Evolutionary conservation across 257 asterid species (phyloP).

Genomic region (Paulownia fortunei): DNA sequence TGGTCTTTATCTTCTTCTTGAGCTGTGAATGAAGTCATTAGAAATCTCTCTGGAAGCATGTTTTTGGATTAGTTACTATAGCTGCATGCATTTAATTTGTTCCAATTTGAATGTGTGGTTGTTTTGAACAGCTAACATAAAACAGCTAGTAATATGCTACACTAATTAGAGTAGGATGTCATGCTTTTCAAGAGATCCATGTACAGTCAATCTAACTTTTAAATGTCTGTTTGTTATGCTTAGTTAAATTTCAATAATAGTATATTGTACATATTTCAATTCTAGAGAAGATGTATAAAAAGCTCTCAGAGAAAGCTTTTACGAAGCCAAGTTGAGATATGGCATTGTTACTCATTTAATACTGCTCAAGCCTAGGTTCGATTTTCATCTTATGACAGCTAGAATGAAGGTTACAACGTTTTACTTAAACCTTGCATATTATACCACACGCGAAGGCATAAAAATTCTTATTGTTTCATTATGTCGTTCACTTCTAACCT

Average conservation of each 20-base stretch:
- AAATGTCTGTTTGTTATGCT: too few relatives aligned
- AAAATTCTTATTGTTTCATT: background rate
- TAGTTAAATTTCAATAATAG: too few relatives aligned
- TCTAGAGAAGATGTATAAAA: too few relatives aligned
- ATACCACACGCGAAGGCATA: too few relatives aligned
- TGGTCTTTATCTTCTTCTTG: constrained; percentile 25
- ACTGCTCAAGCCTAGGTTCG: background rate
- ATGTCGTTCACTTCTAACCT: constrained; percentile 37
- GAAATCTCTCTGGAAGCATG: background rate
- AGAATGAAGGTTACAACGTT: background rate
- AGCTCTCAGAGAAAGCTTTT: too few relatives aligned
- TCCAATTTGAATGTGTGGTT: background rate
- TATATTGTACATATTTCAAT: too few relatives aligned
- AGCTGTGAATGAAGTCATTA: constrained; percentile 35
- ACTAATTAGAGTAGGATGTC: too few relatives aligned
- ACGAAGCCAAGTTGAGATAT: too few relatives aligned
- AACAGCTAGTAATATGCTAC: background rate
- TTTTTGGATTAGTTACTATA: background rate
- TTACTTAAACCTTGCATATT: background rate
- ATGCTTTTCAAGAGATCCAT: background rate
- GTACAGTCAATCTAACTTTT: background rate
- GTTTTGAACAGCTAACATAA: background rate
- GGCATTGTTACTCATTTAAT: background rate
- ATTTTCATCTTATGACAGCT: background rate
- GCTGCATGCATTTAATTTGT: background rate